These are phyloP conservation scores for Kingdonia uniflora DNA, from an alignment of 164 flowering plant species.

Conservation along the genomic window DNA sequence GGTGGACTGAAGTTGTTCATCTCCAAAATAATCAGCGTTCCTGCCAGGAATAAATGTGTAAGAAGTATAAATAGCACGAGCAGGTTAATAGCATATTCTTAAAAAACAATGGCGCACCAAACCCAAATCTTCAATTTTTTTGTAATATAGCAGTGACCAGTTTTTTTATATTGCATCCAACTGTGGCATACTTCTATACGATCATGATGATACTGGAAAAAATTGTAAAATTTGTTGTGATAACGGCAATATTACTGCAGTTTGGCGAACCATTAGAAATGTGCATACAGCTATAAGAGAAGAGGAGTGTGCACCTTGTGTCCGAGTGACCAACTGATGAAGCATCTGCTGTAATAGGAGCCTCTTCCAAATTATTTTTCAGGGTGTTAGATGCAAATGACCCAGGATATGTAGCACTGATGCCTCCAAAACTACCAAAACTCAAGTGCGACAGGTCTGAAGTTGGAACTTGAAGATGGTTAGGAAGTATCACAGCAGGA, in stretches of 20 bases:
- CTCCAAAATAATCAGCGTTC: slow-evolving; percentile 60
- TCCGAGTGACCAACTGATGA: slow-evolving; percentile 44
- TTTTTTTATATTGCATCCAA: too few species aligned
- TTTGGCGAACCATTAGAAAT: too few species aligned
- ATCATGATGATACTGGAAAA: too few species aligned
- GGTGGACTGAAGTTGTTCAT: slow-evolving; percentile 47
- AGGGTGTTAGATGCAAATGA: slow-evolving; percentile 35
- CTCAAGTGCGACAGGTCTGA: slow-evolving; percentile 80
- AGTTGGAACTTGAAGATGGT: slow-evolving; percentile 79
- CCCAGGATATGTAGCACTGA: slow-evolving; percentile 39
- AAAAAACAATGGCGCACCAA: too few species aligned
- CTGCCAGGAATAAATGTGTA: slow-evolving; percentile 27
- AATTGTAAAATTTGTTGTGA: too few species aligned
- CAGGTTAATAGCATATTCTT: too few species aligned
- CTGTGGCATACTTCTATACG: too few species aligned
- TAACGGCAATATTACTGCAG: too few species aligned
- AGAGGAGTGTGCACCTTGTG: slow-evolving; percentile 35
- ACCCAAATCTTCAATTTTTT: too few species aligned
- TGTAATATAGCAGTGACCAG: too few species aligned
- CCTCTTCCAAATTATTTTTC: slow-evolving; percentile 44
- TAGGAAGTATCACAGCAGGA: slow-evolving; percentile 77
- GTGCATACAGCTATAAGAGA: neutral
- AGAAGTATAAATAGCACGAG: too few species aligned
- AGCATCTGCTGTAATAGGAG: slow-evolving; percentile 31
- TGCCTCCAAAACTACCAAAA: slow-evolving; percentile 91